Evolutionary conservation across 2,329 filamentous ascomycete species (phyloP).

Genomic region (Aureobasidium leucospermi): DNA sequence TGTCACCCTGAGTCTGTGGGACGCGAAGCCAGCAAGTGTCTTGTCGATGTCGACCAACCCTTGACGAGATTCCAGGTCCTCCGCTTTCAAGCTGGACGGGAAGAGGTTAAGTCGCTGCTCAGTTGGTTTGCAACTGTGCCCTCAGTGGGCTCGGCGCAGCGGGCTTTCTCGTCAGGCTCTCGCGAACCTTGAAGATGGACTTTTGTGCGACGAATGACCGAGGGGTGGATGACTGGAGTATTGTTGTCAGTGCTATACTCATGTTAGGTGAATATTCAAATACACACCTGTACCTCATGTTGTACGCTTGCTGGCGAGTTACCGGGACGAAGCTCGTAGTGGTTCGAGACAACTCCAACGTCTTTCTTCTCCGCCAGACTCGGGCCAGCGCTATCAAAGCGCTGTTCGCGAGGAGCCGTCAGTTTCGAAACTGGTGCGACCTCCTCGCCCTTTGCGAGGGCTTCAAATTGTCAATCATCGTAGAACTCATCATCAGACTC

Average conservation of each 20-base stretch:
- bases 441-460: slow-evolving; percentile 85
- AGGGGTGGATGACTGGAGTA: slow-evolving; percentile 12
- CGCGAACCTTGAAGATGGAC: slow-evolving; percentile 6
- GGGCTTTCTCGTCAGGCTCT: slow-evolving; percentile 14
- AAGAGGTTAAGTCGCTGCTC: neutral
- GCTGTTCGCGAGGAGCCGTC: slow-evolving; percentile 47
- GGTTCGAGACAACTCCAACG: slow-evolving; percentile 7
- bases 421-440: slow-evolving; percentile 54
- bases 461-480: slow-evolving; percentile 45
- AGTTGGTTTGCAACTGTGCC: slow-evolving; percentile 13
- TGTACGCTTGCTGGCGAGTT: slow-evolving; percentile 13
- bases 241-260: neutral
- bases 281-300: slow-evolving; percentile 13
- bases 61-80: slow-evolving; percentile 1
- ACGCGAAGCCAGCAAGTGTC: too few species aligned
- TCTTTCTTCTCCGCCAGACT: slow-evolving; percentile 14
- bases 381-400: slow-evolving; percentile 15
- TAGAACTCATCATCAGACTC: slow-evolving; percentile 76
- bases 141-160: slow-evolving; percentile 15
- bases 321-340: slow-evolving; percentile 12
- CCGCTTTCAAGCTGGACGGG: slow-evolving; percentile 13
- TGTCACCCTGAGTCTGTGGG: too few species aligned
- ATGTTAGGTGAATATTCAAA: neutral
- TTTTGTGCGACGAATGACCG: slow-evolving; percentile 12
- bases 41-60: neutral